Conservation (phyloP, 2,329 filamentous ascomycete genomes). For the Thielaviopsis ethacetica region DNA sequence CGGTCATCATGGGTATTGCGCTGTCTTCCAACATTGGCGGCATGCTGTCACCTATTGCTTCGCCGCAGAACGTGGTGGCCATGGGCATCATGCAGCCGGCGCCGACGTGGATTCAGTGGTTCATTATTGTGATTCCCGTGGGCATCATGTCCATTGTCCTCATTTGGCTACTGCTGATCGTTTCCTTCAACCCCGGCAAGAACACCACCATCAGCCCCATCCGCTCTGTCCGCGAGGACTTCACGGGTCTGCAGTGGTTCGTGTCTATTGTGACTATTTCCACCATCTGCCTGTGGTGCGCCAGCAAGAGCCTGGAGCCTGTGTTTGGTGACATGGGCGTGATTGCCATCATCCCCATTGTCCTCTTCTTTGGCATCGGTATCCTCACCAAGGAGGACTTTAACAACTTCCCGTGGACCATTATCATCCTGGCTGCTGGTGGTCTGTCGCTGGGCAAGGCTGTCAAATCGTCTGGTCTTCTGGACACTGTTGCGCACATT, state of each 20-base stretch:
- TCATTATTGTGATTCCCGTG: constrained; percentile 87
- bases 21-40: constrained; percentile 91
- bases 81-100: constrained; percentile 87
- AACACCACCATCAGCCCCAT: constrained; percentile 87
- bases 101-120: constrained; percentile 91
- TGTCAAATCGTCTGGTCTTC: constrained; percentile 78
- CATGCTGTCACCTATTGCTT: constrained; percentile 91
- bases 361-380: constrained; percentile 90
- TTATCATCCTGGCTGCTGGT: constrained; percentile 93
- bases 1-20: constrained; percentile 86
- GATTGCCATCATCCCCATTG: constrained; percentile 87
- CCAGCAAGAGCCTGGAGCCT: constrained; percentile 71
- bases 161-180: constrained; percentile 76
- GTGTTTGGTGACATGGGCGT: constrained; percentile 97
- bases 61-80: constrained; percentile 92
- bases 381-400: constrained; percentile 98
- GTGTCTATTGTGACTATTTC: constrained; percentile 66
- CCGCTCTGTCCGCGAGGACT: constrained; percentile 72
- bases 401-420: constrained; percentile 99
- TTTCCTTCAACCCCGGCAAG: constrained; percentile 70
- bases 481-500: constrained; percentile 67
- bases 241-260: constrained; percentile 83
- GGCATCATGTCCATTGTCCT: constrained; percentile 74
- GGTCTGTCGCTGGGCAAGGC: constrained; percentile 86
- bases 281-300: constrained; percentile 86